Conservation (phyloP, 129 eudicot genomes). For the Pulicaria dysenterica region DNA sequence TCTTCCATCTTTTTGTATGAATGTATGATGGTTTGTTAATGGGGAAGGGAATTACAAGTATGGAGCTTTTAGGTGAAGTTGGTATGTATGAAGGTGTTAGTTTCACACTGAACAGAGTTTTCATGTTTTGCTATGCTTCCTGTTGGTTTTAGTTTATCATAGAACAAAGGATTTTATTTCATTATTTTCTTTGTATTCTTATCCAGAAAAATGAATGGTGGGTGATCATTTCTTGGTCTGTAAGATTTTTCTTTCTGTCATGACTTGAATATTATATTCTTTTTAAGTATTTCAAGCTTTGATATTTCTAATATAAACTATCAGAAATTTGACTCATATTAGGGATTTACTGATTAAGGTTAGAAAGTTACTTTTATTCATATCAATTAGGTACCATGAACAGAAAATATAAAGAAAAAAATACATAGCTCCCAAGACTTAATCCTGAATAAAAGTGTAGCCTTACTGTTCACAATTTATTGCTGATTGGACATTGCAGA, state of each 20-base stretch:
- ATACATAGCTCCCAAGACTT: constrained; percentile 13
- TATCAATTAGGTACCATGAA: constrained; percentile 1
- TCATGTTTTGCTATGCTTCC: constrained; percentile 52
- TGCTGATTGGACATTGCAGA: constrained; percentile 1
- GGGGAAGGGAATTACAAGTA: constrained; percentile 14
- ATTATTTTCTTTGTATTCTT: constrained; percentile 27
- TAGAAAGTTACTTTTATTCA: neutral
- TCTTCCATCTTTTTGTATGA: constrained; percentile 43
- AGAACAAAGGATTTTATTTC: constrained; percentile 8
- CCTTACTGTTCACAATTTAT: neutral
- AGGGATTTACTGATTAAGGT: neutral
- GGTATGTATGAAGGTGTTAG: constrained; percentile 36
- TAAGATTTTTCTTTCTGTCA: constrained; percentile 9
- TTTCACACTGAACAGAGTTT: constrained; percentile 40
- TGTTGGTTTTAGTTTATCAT: neutral
- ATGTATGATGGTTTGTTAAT: constrained; percentile 27
- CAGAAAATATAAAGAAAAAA: neutral
- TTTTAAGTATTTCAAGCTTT: neutral
- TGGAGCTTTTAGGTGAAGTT: constrained; percentile 27
- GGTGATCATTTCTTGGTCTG: constrained; percentile 2
- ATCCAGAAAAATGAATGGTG: constrained; percentile 56
- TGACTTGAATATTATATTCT: neutral
- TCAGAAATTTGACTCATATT: neutral
- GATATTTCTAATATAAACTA: neutral
- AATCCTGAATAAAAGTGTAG: neutral